These are phyloP conservation scores for Leucosporidium yakuticum DNA, from an alignment of 768 basidiomycete genomes.

Conservation along the genomic window DNA sequence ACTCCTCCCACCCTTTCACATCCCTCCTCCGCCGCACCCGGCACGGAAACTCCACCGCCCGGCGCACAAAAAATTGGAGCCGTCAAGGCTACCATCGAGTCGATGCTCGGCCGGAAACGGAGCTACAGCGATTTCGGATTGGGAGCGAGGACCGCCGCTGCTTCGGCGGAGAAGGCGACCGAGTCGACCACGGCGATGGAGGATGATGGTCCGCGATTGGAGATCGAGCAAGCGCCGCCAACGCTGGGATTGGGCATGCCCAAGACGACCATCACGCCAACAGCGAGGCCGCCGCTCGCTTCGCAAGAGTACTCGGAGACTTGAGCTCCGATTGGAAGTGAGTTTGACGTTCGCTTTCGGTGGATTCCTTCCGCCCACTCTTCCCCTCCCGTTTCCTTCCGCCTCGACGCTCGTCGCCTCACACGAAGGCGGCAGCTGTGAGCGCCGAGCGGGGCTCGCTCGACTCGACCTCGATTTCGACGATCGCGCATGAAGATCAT, in stretches of 20 bases:
- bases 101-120: conserved; percentile 35
- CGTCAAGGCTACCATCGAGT: conserved; percentile 44
- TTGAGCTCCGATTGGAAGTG: too few relatives aligned
- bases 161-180: background rate
- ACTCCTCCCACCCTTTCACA: conserved; percentile 13
- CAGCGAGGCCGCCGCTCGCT: conserved; percentile 29
- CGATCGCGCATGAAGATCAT: background rate
- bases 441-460: too few relatives aligned
- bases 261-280: conserved; percentile 29
- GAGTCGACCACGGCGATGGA: background rate
- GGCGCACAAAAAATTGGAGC: conserved; percentile 35
- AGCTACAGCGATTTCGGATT: conserved; percentile 12
- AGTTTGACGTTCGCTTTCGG: background rate
- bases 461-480: too few relatives aligned
- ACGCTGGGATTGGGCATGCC: background rate
- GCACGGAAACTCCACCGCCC: conserved; percentile 20
- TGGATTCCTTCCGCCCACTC: too few relatives aligned
- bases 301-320: too few relatives aligned
- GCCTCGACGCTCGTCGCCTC: too few relatives aligned
- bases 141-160: background rate
- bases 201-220: background rate
- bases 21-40: background rate
- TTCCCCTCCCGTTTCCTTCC: too few relatives aligned
- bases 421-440: too few relatives aligned
- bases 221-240: background rate